A percentile compares a stretch with the other conserved stretches of the same genome.
Evolutionary conservation across 805 yeast genomes (phyloP).

Genomic region (Candida ortonii): DNA sequence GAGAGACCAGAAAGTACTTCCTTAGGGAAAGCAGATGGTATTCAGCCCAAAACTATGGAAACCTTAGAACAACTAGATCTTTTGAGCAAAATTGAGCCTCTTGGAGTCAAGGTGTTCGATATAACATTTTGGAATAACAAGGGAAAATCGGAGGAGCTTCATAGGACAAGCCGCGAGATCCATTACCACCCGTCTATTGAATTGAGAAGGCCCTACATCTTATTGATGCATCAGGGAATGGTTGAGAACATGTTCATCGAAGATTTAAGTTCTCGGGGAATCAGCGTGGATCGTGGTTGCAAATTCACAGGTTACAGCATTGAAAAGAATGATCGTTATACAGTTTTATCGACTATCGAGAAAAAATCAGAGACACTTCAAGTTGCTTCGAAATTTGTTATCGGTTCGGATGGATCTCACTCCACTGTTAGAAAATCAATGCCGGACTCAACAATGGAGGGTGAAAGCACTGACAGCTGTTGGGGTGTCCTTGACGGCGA

Average conservation of each 20-base stretch:
- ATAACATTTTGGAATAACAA: constrained; percentile 22
- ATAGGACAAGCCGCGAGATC: constrained; percentile 7
- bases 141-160: constrained; percentile 11
- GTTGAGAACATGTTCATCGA: constrained; percentile 31
- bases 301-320: constrained; percentile 4
- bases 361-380: constrained; percentile 6
- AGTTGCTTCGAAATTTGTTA: constrained; percentile 30
- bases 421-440: constrained; percentile 32
- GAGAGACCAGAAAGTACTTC: constrained; percentile 29
- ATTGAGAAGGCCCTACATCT: constrained; percentile 13
- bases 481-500: constrained; percentile 39
- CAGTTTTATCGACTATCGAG: constrained; percentile 1
- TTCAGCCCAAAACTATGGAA: constrained; percentile 33
- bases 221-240: constrained; percentile 16
- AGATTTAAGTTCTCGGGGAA: constrained; percentile 40
- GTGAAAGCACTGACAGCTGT: constrained; percentile 34
- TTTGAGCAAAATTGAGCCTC: constrained; percentile 6
- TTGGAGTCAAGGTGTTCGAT: constrained; percentile 30
- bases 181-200: constrained; percentile 12
- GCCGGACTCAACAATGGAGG: constrained; percentile 29
- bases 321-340: background rate
- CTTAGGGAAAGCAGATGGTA: constrained; percentile 37
- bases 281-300: constrained; percentile 19
- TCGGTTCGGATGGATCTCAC: constrained; percentile 36
- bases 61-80: constrained; percentile 23